phyloP scores from a whole-genome alignment of 1,284 basidiomycete species.

The Dichomitus squalens region DNA sequence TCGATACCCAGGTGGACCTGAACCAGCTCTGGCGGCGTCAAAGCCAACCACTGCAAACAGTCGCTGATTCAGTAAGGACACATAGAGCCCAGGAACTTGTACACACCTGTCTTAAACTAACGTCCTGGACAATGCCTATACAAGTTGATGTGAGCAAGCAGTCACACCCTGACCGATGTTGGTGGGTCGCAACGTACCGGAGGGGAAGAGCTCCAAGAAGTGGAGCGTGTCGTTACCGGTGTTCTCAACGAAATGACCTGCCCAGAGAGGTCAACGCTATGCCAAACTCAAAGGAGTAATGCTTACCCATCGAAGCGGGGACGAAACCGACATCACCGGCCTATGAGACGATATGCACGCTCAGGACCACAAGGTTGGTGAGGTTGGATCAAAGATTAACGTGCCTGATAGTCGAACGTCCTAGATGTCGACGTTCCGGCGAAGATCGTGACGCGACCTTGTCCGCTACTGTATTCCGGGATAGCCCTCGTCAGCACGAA shows the following conservation, averaged over 20 bases:
- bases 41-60: constrained; percentile 60
- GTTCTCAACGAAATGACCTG: constrained; percentile 74
- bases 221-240: constrained; percentile 63
- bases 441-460: constrained; percentile 66
- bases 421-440: constrained; percentile 61
- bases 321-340: constrained; percentile 69
- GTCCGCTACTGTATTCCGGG: constrained; percentile 46
- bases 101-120: constrained; percentile 60
- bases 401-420: constrained; percentile 67
- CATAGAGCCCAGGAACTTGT: neutral
- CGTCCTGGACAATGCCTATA: constrained; percentile 59
- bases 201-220: constrained; percentile 69
- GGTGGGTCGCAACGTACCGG: constrained; percentile 37
- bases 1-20: constrained; percentile 60
- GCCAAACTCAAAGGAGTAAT: neutral
- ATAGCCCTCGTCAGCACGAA: neutral
- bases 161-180: neutral
- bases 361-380: neutral
- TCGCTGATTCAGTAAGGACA: neutral
- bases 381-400: neutral
- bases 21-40: constrained; percentile 65
- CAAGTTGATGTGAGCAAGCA: neutral
- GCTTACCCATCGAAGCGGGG: constrained; percentile 54
- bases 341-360: constrained; percentile 30
- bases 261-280: neutral